These are phyloP conservation scores for Fusarium mexicanum DNA, from an alignment of 2,329 filamentous ascomycete species.

Conservation along the genomic window DNA sequence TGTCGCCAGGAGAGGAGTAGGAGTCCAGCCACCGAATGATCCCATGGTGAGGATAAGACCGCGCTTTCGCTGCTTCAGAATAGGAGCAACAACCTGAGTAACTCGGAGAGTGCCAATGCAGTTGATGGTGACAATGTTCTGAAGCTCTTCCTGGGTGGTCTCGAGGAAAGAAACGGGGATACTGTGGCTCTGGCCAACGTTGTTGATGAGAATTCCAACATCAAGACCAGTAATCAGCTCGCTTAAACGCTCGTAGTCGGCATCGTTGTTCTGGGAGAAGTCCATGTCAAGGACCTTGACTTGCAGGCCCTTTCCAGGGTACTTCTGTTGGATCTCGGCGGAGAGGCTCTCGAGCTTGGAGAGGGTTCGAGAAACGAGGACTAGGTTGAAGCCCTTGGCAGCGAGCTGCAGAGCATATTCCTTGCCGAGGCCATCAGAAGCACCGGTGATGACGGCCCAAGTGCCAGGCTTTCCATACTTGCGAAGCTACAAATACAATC, in stretches of 20 bases:
- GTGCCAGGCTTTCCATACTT: conserved; percentile 91
- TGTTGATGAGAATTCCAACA: conserved; percentile 91
- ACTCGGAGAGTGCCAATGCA: conserved; percentile 89
- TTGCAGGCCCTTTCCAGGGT: conserved; percentile 68
- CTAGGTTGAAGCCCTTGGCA: conserved; percentile 89
- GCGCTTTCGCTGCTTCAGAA: conserved; percentile 83
- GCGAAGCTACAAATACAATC: conserved; percentile 69
- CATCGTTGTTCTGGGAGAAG: conserved; percentile 80
- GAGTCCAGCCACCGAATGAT: conserved; percentile 91
- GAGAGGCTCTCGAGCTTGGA: conserved; percentile 86
- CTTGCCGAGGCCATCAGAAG: conserved; percentile 95
- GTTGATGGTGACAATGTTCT: conserved; percentile 94
- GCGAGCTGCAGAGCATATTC: conserved; percentile 94
- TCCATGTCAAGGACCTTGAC: conserved; percentile 91
- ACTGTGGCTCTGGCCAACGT: conserved; percentile 92
- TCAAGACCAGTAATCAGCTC: conserved; percentile 77
- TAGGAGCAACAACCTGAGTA: conserved; percentile 84
- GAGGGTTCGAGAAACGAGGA: conserved; percentile 94
- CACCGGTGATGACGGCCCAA: conserved; percentile 94
- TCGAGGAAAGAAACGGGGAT: conserved; percentile 90
- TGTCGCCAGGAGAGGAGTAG: conserved; percentile 90
- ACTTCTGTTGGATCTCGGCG: conserved; percentile 76
- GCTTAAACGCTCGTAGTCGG: conserved; percentile 80
- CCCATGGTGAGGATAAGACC: conserved; percentile 97
- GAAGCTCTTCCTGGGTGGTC: conserved; percentile 81